A percentile compares a stretch with the other conserved stretches of the same genome.
These are phyloP conservation scores for Aspergillus diversus DNA, from an alignment of 495 filamentous ascomycete genomes.

Conservation along the genomic window DNA sequence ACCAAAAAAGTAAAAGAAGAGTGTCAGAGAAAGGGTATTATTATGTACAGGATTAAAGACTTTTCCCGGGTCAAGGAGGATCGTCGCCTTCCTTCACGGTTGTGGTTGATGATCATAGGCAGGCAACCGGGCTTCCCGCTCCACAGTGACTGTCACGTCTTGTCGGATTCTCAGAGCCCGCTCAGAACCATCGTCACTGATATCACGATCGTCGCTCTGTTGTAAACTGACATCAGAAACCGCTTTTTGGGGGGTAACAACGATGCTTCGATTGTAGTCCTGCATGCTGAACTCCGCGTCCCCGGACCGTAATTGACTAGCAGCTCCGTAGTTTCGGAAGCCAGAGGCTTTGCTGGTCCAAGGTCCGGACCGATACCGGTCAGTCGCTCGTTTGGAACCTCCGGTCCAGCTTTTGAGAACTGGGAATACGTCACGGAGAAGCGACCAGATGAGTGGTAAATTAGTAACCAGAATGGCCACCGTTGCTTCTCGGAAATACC, in stretches of 20 bases:
- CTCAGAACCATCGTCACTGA: constrained; percentile 47
- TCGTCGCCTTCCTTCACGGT: constrained; percentile 17
- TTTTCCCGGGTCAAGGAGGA: constrained; percentile 5
- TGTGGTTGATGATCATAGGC: constrained; percentile 21
- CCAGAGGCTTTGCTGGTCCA: constrained; percentile 42
- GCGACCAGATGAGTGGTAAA: constrained; percentile 66
- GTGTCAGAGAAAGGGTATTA: background rate
- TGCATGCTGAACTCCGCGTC: constrained; percentile 44
- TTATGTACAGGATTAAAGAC: background rate
- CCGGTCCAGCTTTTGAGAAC: constrained; percentile 52
- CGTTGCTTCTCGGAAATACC: constrained; percentile 72
- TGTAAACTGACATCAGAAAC: constrained; percentile 38
- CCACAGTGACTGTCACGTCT: constrained; percentile 50
- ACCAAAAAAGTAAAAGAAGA: background rate
- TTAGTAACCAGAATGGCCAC: constrained; percentile 69
- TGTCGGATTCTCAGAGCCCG: constrained; percentile 49
- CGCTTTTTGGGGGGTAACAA: constrained; percentile 36
- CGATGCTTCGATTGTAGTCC: constrained; percentile 34
- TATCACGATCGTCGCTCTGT: constrained; percentile 34
- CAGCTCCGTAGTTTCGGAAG: constrained; percentile 37
- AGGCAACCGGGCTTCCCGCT: constrained; percentile 38
- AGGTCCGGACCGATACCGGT: constrained; percentile 42
- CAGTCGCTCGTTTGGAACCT: constrained; percentile 42
- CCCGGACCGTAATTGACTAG: constrained; percentile 37
- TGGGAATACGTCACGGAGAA: constrained; percentile 62